Evolutionary conservation across 2,329 filamentous ascomycete genomes (phyloP).

Genomic region (Aureobasidium pullulans): DNA sequence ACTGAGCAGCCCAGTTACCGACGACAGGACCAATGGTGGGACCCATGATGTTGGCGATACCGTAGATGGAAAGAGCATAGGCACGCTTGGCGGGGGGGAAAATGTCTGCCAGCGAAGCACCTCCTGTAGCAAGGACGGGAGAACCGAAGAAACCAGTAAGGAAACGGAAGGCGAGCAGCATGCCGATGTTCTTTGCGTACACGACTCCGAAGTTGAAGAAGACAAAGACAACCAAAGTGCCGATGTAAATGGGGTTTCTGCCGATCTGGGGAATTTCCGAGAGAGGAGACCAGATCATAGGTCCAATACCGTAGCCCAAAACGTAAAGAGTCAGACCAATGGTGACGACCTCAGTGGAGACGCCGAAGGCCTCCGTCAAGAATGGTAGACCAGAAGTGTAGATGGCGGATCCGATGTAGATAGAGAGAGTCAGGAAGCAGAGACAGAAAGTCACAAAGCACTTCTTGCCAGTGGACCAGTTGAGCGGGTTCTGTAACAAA

Average conservation of each 20-base stretch:
- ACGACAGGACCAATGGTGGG: slow-evolving; percentile 35
- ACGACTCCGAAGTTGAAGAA: slow-evolving; percentile 40
- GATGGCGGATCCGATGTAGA: slow-evolving; percentile 47
- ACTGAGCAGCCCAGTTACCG: slow-evolving; percentile 34
- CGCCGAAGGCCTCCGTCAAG: slow-evolving; percentile 38
- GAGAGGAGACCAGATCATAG: slow-evolving; percentile 34
- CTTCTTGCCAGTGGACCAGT: slow-evolving; percentile 35
- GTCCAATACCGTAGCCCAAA: slow-evolving; percentile 38
- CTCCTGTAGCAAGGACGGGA: slow-evolving; percentile 39
- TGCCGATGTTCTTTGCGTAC: slow-evolving; percentile 39
- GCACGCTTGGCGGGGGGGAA: slow-evolving; percentile 32
- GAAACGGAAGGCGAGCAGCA: slow-evolving; percentile 46
- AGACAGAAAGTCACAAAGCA: slow-evolving; percentile 40
- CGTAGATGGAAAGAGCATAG: slow-evolving; percentile 35
- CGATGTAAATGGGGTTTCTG: slow-evolving; percentile 42
- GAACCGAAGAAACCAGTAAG: slow-evolving; percentile 45
- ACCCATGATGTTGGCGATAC: slow-evolving; percentile 33
- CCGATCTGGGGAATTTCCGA: slow-evolving; percentile 45
- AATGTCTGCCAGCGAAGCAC: slow-evolving; percentile 38
- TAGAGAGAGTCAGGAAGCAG: slow-evolving; percentile 42
- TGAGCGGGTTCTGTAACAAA: slow-evolving; percentile 26
- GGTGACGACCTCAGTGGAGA: slow-evolving; percentile 38
- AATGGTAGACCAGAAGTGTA: slow-evolving; percentile 39
- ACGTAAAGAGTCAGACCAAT: slow-evolving; percentile 46
- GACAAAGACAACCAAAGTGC: slow-evolving; percentile 42